Conservation (phyloP, 305 asterid genomes). For the Fraxinus albicans region DNA sequence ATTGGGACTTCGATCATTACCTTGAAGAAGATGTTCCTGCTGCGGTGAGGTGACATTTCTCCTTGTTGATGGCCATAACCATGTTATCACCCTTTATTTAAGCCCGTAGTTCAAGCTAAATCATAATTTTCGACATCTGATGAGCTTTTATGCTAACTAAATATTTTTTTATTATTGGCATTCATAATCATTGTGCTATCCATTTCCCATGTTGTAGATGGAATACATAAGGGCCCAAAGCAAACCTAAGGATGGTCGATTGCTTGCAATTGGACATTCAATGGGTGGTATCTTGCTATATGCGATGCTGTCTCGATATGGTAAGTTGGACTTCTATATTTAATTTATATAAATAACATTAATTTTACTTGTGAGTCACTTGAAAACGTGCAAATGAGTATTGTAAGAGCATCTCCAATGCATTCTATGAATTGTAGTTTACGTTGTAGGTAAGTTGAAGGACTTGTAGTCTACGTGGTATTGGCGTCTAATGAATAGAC, state of each 20-base stretch:
- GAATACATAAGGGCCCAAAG: slow-evolving; percentile 66
- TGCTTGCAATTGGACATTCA: slow-evolving; percentile 90
- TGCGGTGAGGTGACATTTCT: slow-evolving; percentile 91
- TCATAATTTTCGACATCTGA: not conserved
- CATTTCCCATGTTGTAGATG: slow-evolving; percentile 50
- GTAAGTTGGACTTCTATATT: slow-evolving; percentile 43
- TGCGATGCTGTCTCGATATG: slow-evolving; percentile 74
- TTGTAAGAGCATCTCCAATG: not conserved
- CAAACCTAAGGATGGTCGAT: slow-evolving; percentile 75
- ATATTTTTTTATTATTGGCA: slow-evolving; percentile 1
- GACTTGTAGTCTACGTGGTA: not conserved
- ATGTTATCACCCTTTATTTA: slow-evolving; percentile 20
- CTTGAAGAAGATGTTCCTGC: slow-evolving; percentile 94
- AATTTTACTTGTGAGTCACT: not conserved
- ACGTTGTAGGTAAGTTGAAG: not conserved
- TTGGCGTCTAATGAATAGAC: not conserved
- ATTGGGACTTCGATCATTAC: slow-evolving; percentile 95
- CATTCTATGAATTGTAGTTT: not conserved
- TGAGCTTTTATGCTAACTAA: slow-evolving; percentile 5
- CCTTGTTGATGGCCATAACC: slow-evolving; percentile 37
- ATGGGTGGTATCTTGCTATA: slow-evolving; percentile 94
- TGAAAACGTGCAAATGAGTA: not conserved
- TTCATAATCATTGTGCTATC: slow-evolving; percentile 15
- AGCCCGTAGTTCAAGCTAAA: not conserved
- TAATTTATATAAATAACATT: slow-evolving; percentile 7